Evolutionary conservation across 306 rosid genomes (phyloP).

Genomic region (Trifolium repens): DNA sequence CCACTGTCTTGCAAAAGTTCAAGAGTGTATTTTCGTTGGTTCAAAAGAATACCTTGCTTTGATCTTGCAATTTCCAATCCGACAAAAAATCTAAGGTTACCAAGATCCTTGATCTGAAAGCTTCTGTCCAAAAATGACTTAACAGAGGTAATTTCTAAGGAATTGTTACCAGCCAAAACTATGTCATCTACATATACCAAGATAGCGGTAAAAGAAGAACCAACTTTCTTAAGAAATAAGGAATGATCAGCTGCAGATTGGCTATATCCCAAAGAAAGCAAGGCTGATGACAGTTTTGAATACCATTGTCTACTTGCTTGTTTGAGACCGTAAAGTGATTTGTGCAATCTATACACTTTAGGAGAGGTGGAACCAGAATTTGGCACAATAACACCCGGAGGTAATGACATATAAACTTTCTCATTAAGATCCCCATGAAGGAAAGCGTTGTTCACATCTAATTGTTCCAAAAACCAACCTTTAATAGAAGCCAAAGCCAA

Average conservation of each 20-base stretch:
- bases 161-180: neutral
- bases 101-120: neutral
- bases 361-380: neutral
- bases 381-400: neutral
- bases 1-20: neutral
- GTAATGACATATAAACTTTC: neutral
- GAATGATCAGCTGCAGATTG: neutral
- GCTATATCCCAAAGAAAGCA: neutral
- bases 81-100: neutral
- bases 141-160: neutral
- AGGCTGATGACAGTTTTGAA: neutral
- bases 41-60: too few species aligned
- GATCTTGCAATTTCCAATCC: too few species aligned
- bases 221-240: neutral
- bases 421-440: neutral
- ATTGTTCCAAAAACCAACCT: neutral
- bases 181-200: neutral
- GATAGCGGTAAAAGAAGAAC: neutral
- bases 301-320: neutral
- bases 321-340: neutral
- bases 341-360: neutral
- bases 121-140: neutral
- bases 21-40: neutral
- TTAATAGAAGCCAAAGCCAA: neutral
- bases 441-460: neutral